Percentiles rank a stretch among this genome's conserved stretches.
These are phyloP conservation scores for Sclerotinia sclerotiorum DNA, from an alignment of 2,329 filamentous ascomycete species.

Conservation along the genomic window DNA sequence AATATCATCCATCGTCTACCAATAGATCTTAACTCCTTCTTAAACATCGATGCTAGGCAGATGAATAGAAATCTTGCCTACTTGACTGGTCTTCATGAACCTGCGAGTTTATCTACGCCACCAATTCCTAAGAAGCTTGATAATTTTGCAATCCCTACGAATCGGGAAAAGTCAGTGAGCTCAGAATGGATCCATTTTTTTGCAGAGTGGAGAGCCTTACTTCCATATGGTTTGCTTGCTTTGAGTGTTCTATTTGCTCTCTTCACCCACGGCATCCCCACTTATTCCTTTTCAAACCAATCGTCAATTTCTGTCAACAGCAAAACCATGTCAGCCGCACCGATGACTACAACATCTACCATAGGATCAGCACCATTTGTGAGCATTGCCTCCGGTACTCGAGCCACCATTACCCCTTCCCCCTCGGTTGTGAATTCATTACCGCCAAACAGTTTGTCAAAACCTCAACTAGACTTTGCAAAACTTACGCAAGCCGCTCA, in stretches of 20 bases:
- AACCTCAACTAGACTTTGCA: constrained; percentile 43
- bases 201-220: constrained; percentile 33
- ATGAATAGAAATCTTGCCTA: constrained; percentile 55
- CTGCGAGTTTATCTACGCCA: constrained; percentile 22
- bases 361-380: constrained; percentile 27
- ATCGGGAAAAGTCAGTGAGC: constrained; percentile 32
- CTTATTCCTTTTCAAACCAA: constrained; percentile 27
- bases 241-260: constrained; percentile 33
- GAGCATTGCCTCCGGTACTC: constrained; percentile 32
- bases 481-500: constrained; percentile 31
- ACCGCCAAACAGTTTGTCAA: constrained; percentile 44
- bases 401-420: constrained; percentile 36
- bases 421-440: constrained; percentile 41
- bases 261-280: constrained; percentile 28
- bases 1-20: constrained; percentile 46
- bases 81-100: constrained; percentile 44
- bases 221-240: constrained; percentile 34
- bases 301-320: constrained; percentile 39
- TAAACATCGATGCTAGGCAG: constrained; percentile 52
- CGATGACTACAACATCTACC: constrained; percentile 33
- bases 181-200: constrained; percentile 29
- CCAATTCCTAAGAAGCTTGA: constrained; percentile 25
- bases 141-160: constrained; percentile 20
- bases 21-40: constrained; percentile 50
- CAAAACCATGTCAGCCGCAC: constrained; percentile 36